Conservation (phyloP, 2,329 filamentous ascomycete species). For the Sporothrix pseudoabietina region DNA sequence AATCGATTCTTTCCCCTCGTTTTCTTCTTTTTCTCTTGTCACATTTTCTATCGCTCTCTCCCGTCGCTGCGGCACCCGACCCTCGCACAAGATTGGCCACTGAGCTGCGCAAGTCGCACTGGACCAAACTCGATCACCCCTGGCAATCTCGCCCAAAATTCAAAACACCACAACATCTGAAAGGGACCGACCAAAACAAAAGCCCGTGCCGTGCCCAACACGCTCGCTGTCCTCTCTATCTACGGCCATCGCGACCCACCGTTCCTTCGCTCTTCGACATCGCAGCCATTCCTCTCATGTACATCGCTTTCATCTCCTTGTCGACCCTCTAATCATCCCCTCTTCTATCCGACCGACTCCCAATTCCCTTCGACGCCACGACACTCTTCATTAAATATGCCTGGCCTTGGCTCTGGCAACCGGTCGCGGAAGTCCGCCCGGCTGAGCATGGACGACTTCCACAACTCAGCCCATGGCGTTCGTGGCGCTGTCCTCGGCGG, state of each 20-base stretch:
- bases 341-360: neutral
- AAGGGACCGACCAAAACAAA: conserved; percentile 20
- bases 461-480: conserved; percentile 7
- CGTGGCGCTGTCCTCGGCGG: conserved; percentile 14
- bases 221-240: conserved; percentile 2
- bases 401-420: conserved; percentile 19
- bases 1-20: neutral
- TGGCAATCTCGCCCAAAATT: conserved; percentile 21
- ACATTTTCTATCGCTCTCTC: neutral
- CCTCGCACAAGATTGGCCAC: neutral
- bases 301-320: neutral
- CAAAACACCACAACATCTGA: conserved; percentile 19
- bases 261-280: conserved; percentile 1
- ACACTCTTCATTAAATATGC: neutral
- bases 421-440: conserved; percentile 18
- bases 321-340: neutral
- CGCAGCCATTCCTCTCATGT: neutral
- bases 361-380: neutral
- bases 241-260: neutral
- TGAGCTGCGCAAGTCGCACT: conserved; percentile 22
- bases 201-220: neutral
- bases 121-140: conserved; percentile 19
- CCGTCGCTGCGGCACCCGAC: neutral
- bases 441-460: conserved; percentile 27
- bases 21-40: neutral